Conservation (phyloP, 352 stramenopile genomes). For the Discostella stelligera region DNA sequence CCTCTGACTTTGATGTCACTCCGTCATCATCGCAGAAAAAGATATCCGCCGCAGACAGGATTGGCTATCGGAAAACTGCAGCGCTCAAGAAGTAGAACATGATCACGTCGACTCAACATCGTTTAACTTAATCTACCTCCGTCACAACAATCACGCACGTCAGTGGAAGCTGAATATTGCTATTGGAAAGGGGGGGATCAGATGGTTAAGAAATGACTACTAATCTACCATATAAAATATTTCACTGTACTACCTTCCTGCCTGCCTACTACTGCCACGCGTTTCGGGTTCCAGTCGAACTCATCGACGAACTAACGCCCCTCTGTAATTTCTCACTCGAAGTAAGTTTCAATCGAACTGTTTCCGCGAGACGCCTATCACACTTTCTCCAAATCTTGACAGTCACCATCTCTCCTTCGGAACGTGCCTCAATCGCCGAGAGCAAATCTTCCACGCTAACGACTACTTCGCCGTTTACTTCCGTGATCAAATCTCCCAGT, state of each 20-base stretch:
- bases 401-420: conserved; percentile 25
- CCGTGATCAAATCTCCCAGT: conserved; percentile 86
- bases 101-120: neutral
- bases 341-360: conserved; percentile 33
- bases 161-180: too few species aligned
- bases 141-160: neutral
- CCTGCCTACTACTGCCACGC: conserved; percentile 33
- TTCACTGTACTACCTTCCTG: neutral
- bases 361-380: conserved; percentile 25
- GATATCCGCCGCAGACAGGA: conserved; percentile 28
- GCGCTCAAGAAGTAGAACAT: conserved; percentile 1
- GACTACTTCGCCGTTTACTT: conserved; percentile 79
- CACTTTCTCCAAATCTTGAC: conserved; percentile 46
- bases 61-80: conserved; percentile 32
- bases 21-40: conserved; percentile 33
- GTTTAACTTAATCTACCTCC: too few species aligned
- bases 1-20: conserved; percentile 22
- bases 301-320: neutral
- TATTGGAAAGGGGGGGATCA: too few species aligned
- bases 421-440: conserved; percentile 61
- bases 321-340: conserved; percentile 32
- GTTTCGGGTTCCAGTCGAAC: conserved; percentile 1
- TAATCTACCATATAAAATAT: neutral
- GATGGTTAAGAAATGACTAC: neutral
- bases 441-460: conserved; percentile 85